Evolutionary conservation across 768 basidiomycete species (phyloP).

Genomic region (Lentinula detonsa): DNA sequence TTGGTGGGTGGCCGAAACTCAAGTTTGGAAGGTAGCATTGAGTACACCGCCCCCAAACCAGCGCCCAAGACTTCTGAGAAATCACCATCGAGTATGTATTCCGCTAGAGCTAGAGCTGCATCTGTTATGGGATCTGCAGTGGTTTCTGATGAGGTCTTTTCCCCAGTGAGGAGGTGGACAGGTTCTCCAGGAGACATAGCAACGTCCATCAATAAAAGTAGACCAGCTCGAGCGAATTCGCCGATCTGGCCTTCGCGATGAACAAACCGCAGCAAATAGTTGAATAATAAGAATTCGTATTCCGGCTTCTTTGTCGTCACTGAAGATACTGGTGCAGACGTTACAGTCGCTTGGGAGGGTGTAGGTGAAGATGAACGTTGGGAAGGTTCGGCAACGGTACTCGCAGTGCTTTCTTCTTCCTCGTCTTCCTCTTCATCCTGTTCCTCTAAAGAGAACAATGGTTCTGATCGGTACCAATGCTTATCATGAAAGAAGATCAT

Average conservation of each 20-base stretch:
- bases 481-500: constrained; percentile 98
- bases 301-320: constrained; percentile 57
- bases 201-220: constrained; percentile 93
- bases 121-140: constrained; percentile 70
- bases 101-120: constrained; percentile 81
- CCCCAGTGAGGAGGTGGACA: constrained; percentile 30
- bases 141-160: constrained; percentile 24
- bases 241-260: constrained; percentile 93
- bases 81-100: constrained; percentile 94
- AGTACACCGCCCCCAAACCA: constrained; percentile 89
- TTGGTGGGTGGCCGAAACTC: constrained; percentile 48
- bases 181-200: constrained; percentile 80
- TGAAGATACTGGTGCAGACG: constrained; percentile 38
- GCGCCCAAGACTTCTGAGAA: constrained; percentile 97
- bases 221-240: constrained; percentile 86
- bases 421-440: constrained; percentile 64
- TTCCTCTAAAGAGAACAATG: constrained; percentile 71
- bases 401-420: constrained; percentile 27
- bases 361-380: constrained; percentile 46
- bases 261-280: constrained; percentile 91
- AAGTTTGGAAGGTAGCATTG: constrained; percentile 82
- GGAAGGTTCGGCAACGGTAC: constrained; percentile 11
- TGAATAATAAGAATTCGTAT: constrained; percentile 94
- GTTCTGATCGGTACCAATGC: constrained; percentile 76
- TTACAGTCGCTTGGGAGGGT: constrained; percentile 54